Percentiles rank a stretch among this genome's conserved stretches.
phyloP scores from a whole-genome alignment of 352 stramenopile genomes.

The Pythium volutum region DNA sequence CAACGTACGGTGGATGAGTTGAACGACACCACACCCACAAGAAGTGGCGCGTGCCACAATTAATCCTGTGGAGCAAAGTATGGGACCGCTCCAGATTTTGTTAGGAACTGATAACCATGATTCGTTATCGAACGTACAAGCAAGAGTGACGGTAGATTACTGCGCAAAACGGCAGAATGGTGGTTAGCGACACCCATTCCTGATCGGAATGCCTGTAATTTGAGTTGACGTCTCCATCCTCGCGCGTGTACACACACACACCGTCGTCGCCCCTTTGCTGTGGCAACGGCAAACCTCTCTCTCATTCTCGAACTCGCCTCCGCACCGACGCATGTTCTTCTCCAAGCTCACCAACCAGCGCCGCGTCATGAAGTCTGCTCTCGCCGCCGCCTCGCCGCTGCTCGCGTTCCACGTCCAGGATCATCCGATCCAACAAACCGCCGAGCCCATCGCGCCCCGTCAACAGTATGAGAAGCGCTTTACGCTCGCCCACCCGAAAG shows the following conservation, averaged over 20 bases:
- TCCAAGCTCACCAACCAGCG: slow-evolving; percentile 10
- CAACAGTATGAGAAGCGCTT: slow-evolving; percentile 19
- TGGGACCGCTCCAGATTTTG: background rate
- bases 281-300: too few species aligned
- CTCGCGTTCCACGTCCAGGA: slow-evolving; percentile 11
- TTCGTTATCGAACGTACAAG: background rate
- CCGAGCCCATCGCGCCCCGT: slow-evolving; percentile 13
- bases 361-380: slow-evolving; percentile 19
- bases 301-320: slow-evolving; percentile 10
- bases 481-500: background rate
- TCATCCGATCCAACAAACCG: background rate
- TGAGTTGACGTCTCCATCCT: too few species aligned
- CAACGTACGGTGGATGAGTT: slow-evolving; percentile 5
- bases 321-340: slow-evolving; percentile 12
- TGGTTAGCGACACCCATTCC: background rate
- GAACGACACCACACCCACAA: slow-evolving; percentile 19
- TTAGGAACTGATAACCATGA: background rate
- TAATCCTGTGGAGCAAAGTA: background rate
- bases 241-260: too few species aligned
- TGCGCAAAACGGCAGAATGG: too few species aligned
- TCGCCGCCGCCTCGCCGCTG: slow-evolving; percentile 16
- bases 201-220: background rate
- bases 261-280: too few species aligned
- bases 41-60: slow-evolving; percentile 18
- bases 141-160: background rate